phyloP scores from a whole-genome alignment of 768 basidiomycete genomes.

The Pseudohyphozyma bogoriensis region DNA sequence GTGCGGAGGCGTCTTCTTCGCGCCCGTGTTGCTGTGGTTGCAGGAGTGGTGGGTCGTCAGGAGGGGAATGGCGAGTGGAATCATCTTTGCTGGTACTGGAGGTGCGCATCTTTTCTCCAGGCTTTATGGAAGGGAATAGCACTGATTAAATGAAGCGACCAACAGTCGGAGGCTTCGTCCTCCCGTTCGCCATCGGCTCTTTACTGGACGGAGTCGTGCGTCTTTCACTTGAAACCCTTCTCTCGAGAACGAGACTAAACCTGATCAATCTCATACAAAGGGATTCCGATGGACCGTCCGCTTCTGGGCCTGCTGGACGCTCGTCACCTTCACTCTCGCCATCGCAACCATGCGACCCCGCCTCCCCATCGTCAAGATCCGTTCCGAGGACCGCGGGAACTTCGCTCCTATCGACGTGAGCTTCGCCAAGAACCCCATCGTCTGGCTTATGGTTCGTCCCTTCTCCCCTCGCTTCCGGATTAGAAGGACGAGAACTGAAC shows the following conservation, averaged over 20 bases:
- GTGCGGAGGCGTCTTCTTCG: constrained; percentile 9
- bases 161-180: constrained; percentile 15
- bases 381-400: neutral
- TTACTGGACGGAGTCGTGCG: constrained; percentile 7
- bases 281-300: constrained; percentile 24
- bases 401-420: constrained; percentile 2
- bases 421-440: constrained; percentile 7
- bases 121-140: too few species aligned
- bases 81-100: constrained; percentile 8
- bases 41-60: constrained; percentile 13
- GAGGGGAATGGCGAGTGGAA: constrained; percentile 12
- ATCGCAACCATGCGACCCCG: neutral
- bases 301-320: constrained; percentile 13
- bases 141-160: neutral
- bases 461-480: neutral
- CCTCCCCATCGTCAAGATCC: neutral
- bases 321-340: neutral
- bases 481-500: neutral
- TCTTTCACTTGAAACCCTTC: too few species aligned
- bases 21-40: constrained; percentile 18
- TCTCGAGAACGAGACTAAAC: neutral
- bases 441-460: constrained; percentile 19
- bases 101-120: neutral
- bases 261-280: neutral
- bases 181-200: constrained; percentile 8